Conservation (phyloP, 2,329 filamentous ascomycete genomes). For the Escovopsis sp. region DNA sequence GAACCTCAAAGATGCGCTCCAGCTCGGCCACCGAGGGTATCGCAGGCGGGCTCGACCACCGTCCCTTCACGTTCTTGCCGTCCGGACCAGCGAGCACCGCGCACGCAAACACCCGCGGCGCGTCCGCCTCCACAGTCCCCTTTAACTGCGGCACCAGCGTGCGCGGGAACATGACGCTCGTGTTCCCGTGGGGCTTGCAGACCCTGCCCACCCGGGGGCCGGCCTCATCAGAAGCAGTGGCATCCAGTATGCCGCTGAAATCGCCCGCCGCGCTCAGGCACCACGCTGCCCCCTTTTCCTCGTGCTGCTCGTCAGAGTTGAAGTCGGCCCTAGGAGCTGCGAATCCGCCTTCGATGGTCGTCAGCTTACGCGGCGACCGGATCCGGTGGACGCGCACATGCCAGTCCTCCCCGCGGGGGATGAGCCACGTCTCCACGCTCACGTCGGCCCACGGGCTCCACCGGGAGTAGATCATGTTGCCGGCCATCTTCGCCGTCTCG, state of each 20-base stretch:
- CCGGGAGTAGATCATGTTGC: neutral
- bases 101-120: slow-evolving; percentile 1
- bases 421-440: slow-evolving; percentile 2
- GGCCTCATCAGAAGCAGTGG: neutral
- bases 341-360: slow-evolving; percentile 3
- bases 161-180: slow-evolving; percentile 3
- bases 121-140: slow-evolving; percentile 1
- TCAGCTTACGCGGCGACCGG: slow-evolving; percentile 1
- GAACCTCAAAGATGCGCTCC: neutral
- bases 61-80: neutral
- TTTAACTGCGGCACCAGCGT: slow-evolving; percentile 3
- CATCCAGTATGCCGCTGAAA: slow-evolving; percentile 1
- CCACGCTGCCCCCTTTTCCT: neutral
- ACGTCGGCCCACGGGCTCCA: slow-evolving; percentile 2
- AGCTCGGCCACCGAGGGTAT: neutral
- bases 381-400: slow-evolving; percentile 4
- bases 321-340: slow-evolving; percentile 2
- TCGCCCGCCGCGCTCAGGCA: neutral
- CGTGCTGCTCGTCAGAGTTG: neutral
- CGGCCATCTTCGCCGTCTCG: neutral
- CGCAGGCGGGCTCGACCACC: neutral
- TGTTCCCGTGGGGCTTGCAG: slow-evolving; percentile 3
- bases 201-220: neutral
- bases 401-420: slow-evolving; percentile 1
- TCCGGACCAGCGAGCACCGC: neutral